phyloP scores from a whole-genome alignment of 164 flowering plant genomes.

The Magnolia sinica region DNA sequence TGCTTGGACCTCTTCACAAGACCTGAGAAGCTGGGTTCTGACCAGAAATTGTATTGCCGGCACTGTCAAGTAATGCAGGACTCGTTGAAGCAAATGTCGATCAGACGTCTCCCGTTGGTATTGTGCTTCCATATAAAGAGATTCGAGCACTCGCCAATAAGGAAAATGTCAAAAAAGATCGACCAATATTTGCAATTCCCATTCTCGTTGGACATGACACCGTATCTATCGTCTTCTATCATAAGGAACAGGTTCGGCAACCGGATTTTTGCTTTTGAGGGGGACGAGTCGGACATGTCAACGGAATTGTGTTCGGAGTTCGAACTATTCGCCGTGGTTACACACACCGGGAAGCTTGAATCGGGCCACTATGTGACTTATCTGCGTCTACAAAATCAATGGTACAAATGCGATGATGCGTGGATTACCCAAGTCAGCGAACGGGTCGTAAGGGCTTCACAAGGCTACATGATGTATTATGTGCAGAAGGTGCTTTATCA shows the following conservation, averaged over 20 bases:
- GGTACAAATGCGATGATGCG: slow-evolving; percentile 80
- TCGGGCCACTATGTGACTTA: slow-evolving; percentile 70
- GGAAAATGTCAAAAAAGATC: slow-evolving; percentile 46
- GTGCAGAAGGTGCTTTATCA: slow-evolving; percentile 41
- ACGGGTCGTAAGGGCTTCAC: slow-evolving; percentile 47
- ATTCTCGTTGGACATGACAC: slow-evolving; percentile 60
- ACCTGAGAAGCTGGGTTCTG: slow-evolving; percentile 67
- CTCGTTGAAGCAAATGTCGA: slow-evolving; percentile 65
- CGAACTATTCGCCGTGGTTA: slow-evolving; percentile 62
- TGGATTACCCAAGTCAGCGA: slow-evolving; percentile 69
- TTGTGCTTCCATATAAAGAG: slow-evolving; percentile 63
- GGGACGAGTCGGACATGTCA: slow-evolving; percentile 47
- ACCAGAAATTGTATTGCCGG: slow-evolving; percentile 63
- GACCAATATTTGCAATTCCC: slow-evolving; percentile 63
- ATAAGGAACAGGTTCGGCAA: slow-evolving; percentile 59
- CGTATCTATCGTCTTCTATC: slow-evolving; percentile 60
- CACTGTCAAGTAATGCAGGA: slow-evolving; percentile 48
- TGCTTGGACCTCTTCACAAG: slow-evolving; percentile 69
- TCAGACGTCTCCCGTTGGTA: slow-evolving; percentile 52
- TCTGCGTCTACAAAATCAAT: slow-evolving; percentile 43
- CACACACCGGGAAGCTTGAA: slow-evolving; percentile 64
- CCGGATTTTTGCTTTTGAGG: slow-evolving; percentile 51
- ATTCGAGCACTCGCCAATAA: slow-evolving; percentile 50
- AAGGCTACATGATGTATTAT: slow-evolving; percentile 62
- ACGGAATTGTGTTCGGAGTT: slow-evolving; percentile 35